A percentile compares a stretch with the other conserved stretches of the same genome.
Conservation (phyloP, 768 basidiomycete species). For the Pleurotus tuoliensis region DNA sequence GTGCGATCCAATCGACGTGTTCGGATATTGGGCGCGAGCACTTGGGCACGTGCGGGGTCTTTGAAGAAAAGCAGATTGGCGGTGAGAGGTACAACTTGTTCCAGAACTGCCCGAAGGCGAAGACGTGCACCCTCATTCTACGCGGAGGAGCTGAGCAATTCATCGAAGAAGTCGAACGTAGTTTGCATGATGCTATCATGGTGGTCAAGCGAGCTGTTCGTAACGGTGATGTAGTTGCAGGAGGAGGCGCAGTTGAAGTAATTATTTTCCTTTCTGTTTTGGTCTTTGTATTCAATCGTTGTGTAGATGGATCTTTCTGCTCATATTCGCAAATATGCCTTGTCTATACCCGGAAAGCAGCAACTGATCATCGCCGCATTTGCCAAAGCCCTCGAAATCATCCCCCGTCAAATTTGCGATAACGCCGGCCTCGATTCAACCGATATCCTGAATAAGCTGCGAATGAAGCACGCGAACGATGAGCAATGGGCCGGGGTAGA, state of each 20-base stretch:
- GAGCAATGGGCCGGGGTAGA: slow-evolving; percentile 93
- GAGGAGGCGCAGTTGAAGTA: slow-evolving; percentile 96
- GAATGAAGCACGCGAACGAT: slow-evolving; percentile 91
- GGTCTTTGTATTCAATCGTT: slow-evolving; percentile 4
- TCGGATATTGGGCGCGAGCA: slow-evolving; percentile 88
- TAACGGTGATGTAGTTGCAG: slow-evolving; percentile 95
- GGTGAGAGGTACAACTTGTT: slow-evolving; percentile 97
- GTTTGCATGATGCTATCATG: slow-evolving; percentile 98
- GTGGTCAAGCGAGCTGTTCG: slow-evolving; percentile 97
- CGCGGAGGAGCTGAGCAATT: slow-evolving; percentile 98
- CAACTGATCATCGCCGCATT: slow-evolving; percentile 94
- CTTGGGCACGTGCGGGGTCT: slow-evolving; percentile 88
- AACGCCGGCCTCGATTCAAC: slow-evolving; percentile 98
- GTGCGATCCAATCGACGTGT: slow-evolving; percentile 91
- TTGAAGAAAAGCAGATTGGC: slow-evolving; percentile 94
- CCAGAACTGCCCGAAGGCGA: slow-evolving; percentile 87
- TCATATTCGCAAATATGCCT: slow-evolving; percentile 85
- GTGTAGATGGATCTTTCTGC: slow-evolving; percentile 93
- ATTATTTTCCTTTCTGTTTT: slow-evolving; percentile 2
- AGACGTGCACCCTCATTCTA: slow-evolving; percentile 92
- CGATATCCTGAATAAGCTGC: slow-evolving; percentile 93
- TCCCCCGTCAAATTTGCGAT: slow-evolving; percentile 97
- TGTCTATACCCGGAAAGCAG: slow-evolving; percentile 92
- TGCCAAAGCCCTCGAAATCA: slow-evolving; percentile 95
- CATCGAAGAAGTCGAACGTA: slow-evolving; percentile 96